Percentiles rank a stretch among this genome's conserved stretches.
Conservation (phyloP, 1,139 yeast genomes). For the Saccharomyces hybrid region DNA sequence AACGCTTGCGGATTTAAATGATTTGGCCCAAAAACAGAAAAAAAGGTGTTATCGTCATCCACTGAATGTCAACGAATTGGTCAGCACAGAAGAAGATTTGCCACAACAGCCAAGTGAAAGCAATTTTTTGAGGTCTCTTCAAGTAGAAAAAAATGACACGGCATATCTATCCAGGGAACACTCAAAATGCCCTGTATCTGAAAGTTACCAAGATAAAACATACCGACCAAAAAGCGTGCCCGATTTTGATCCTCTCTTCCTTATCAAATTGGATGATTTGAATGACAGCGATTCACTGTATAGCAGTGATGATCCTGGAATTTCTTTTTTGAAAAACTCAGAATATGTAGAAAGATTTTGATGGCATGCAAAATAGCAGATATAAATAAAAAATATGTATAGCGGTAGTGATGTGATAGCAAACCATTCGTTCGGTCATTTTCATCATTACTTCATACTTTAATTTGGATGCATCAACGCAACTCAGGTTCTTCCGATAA, state of each 20-base stretch:
- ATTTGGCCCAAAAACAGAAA: background rate
- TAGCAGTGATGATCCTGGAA: too few relatives aligned
- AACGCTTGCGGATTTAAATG: background rate
- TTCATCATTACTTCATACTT: too few relatives aligned
- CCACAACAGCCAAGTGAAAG: background rate
- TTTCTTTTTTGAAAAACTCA: too few relatives aligned
- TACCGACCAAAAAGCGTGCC: background rate
- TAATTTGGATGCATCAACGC: background rate
- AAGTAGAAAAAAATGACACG: background rate
- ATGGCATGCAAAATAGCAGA: background rate
- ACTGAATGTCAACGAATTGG: background rate
- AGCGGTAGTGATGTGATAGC: too few relatives aligned
- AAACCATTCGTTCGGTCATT: too few relatives aligned
- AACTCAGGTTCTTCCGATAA: background rate
- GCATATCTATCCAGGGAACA: background rate
- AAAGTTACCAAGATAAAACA: background rate
- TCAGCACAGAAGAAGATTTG: background rate
- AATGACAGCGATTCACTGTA: background rate
- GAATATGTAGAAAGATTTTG: background rate
- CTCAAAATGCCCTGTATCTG: background rate
- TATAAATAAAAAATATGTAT: too few relatives aligned
- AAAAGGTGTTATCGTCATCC: background rate
- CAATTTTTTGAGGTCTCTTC: too few relatives aligned
- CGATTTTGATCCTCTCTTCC: background rate
- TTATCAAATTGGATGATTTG: background rate